Evolutionary conservation across 2,329 filamentous ascomycete species (phyloP).

Genomic region (Fusarium caatingaense): DNA sequence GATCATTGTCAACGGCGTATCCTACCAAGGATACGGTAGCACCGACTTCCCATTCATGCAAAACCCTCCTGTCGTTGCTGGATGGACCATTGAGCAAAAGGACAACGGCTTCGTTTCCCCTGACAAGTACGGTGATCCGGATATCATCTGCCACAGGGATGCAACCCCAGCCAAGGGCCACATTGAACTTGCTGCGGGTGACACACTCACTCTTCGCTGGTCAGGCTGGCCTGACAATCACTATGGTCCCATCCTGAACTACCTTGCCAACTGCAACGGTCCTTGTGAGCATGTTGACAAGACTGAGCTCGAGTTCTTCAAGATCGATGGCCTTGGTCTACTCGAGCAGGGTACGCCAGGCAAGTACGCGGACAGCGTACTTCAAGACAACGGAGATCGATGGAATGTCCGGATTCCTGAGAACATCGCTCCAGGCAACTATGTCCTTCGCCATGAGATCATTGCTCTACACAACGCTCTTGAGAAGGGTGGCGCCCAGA

Average conservation of each 20-base stretch:
- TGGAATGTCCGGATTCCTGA: conserved; percentile 63
- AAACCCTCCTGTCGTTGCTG: conserved; percentile 52
- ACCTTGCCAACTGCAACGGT: conserved; percentile 58
- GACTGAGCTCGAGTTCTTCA: conserved; percentile 58
- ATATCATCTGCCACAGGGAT: conserved; percentile 63
- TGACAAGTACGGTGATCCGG: conserved; percentile 52
- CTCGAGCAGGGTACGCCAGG: conserved; percentile 51
- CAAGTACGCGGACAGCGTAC: conserved; percentile 56
- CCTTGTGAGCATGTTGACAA: conserved; percentile 56
- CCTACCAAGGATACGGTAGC: conserved; percentile 56
- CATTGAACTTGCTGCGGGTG: conserved; percentile 58
- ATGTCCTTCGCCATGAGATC: conserved; percentile 67
- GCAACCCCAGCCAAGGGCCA: conserved; percentile 55
- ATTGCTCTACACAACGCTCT: conserved; percentile 64
- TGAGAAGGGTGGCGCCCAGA: conserved; percentile 58
- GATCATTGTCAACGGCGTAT: conserved; percentile 58
- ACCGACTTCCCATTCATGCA: conserved; percentile 50
- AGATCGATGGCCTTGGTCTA: conserved; percentile 57
- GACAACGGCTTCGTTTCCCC: conserved; percentile 63
- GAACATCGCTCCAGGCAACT: conserved; percentile 61
- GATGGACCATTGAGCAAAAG: conserved; percentile 57
- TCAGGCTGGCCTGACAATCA: conserved; percentile 62
- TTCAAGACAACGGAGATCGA: conserved; percentile 63
- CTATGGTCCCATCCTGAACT: conserved; percentile 60
- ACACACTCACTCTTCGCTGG: conserved; percentile 61